A percentile compares a stretch with the other conserved stretches of the same genome.
These are phyloP conservation scores for Saturnispora silvae DNA, from an alignment of 805 yeast species.

Conservation along the genomic window DNA sequence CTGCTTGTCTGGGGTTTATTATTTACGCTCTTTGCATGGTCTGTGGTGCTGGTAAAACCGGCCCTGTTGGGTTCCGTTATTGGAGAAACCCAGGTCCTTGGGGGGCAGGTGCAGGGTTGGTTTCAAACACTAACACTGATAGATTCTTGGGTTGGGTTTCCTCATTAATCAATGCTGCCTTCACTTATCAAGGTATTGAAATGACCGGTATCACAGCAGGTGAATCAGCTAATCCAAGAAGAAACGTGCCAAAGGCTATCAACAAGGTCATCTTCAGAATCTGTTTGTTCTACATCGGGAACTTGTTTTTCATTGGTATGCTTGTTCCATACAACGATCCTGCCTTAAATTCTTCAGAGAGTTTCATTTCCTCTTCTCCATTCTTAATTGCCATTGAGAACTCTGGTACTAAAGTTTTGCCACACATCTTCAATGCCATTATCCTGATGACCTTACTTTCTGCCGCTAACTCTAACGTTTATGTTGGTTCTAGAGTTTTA, in stretches of 20 bases:
- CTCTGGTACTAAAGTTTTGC: conserved; percentile 56
- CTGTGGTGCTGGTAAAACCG: conserved; percentile 59
- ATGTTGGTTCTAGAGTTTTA: conserved; percentile 59
- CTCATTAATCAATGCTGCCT: conserved; percentile 63
- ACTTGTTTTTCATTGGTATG: conserved; percentile 59
- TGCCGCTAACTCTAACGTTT: conserved; percentile 71
- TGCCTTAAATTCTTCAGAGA: conserved; percentile 27
- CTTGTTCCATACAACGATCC: conserved; percentile 62
- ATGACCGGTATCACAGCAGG: conserved; percentile 68
- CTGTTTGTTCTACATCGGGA: conserved; percentile 50
- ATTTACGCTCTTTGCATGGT: conserved; percentile 60
- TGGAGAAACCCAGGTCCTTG: conserved; percentile 76
- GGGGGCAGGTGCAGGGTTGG: conserved; percentile 46
- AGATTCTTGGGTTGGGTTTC: conserved; percentile 62
- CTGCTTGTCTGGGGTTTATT: conserved; percentile 63
- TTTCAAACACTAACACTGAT: conserved; percentile 38
- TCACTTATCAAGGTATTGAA: conserved; percentile 75
- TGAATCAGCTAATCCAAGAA: conserved; percentile 60
- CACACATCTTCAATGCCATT: conserved; percentile 64
- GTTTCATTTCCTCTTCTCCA: conserved; percentile 51
- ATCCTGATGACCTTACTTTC: conserved; percentile 56
- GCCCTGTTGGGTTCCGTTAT: conserved; percentile 69
- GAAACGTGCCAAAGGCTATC: conserved; percentile 62
- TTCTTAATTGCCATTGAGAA: conserved; percentile 62
- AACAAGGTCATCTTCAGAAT: conserved; percentile 60